Base-by-base conservation (phyloP, 176 grass and related monocot genomes). In the Cenchrus americanus region DNA sequence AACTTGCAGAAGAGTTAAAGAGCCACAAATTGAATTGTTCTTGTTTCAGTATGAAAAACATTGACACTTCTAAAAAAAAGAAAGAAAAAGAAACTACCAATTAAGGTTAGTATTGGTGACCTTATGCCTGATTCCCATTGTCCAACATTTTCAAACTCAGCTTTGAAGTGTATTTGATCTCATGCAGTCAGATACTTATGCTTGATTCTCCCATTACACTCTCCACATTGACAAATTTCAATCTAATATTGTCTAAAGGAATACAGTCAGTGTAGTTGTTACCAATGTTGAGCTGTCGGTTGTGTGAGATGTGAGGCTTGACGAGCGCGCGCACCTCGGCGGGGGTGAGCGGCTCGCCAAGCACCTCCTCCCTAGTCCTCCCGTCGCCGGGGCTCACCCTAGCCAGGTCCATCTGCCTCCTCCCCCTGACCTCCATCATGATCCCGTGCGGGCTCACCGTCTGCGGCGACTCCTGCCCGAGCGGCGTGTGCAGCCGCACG, bases 211-310 rank as follows among this genome's bases (percentile, higher is more conserved):
- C 18, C 34, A 37, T 37, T 18, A 69, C 34, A 49, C 9, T 80
- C 2, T 26, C 1, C 15, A 69, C 44, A 80, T 14, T 81, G 50
- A 37, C 34, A 23, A 43, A 59, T 57, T 37, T 40, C 53, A 30
- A 14, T 79, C 27, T 27, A 23, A 43, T 53, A 5, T 12, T 22
- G 34, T 37, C 34, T 37, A 37, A 37, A 37, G 34, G 34, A 37
- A 37, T 37, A 37, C 46, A 85, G 18, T 80, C 23, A 85, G 14
- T 83, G 66, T 9, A 77, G 17, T 64, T 49, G 55, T 77, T 92
- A 97, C 96, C 93, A 78, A 98, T 90, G 66, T 98, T 98, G 66
- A 98, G 91, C 72, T 98, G 96, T 21, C 91, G 86, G 24, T 98
- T 98, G 61, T 91, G 86, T 18, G 92, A 95, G 3, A 98, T 72